phyloP scores from a whole-genome alignment of 2,329 filamentous ascomycete species.

The Fusarium devonianum region DNA sequence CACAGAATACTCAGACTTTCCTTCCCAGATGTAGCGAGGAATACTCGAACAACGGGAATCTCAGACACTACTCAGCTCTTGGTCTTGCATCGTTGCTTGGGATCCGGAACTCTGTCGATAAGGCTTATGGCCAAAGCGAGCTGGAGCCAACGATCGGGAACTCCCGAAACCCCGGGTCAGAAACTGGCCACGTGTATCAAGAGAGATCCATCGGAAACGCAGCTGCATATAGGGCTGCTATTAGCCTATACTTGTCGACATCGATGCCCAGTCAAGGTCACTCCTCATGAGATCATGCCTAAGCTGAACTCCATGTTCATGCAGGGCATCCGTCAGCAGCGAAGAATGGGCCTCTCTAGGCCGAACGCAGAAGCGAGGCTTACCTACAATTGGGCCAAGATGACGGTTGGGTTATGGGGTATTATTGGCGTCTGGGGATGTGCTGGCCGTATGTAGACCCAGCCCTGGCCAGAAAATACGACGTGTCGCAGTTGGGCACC shows the following conservation, averaged over 20 bases:
- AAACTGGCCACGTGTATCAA: conserved; percentile 21
- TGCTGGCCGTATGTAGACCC: conserved; percentile 4
- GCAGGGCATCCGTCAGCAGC: conserved; percentile 7
- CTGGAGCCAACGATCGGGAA: no score
- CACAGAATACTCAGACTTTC: no score
- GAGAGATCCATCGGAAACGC: not conserved
- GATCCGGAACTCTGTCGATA: no score
- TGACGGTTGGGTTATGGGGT: conserved; percentile 20
- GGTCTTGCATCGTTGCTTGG: no score
- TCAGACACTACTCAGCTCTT: no score
- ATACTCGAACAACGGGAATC: no score
- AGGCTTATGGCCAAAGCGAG: no score
- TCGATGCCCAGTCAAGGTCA: conserved; percentile 29
- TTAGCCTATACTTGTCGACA: conserved; percentile 24
- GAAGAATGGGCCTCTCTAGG: not conserved
- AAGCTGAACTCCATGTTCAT: conserved; percentile 18
- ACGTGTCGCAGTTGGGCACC: conserved; percentile 27
- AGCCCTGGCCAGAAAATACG: not conserved
- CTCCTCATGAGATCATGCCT: conserved; percentile 15
- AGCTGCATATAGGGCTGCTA: conserved; percentile 31
- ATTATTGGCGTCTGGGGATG: conserved; percentile 9
- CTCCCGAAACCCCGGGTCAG: not conserved
- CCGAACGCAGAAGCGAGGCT: conserved; percentile 20
- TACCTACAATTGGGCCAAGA: conserved; percentile 23
- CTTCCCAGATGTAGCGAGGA: no score